A percentile compares a stretch with the other conserved stretches of the same genome.
These are phyloP conservation scores for Phalaenopsis equestris DNA, from an alignment of 106 monocot species.

Conservation along the genomic window DNA sequence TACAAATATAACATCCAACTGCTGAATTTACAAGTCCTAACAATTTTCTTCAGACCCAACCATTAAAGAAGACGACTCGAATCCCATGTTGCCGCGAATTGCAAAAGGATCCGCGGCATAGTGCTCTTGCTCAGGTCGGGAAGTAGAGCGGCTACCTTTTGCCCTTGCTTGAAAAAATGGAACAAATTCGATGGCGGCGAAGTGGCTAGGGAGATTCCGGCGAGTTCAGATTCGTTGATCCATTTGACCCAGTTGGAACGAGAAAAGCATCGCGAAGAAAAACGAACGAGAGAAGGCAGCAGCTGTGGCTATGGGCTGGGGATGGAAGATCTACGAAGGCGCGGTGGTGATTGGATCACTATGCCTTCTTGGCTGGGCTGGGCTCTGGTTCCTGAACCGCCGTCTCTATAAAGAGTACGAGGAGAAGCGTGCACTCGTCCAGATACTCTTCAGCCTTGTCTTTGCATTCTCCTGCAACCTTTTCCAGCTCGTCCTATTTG, in stretches of 20 bases:
- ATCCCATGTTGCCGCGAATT: no score
- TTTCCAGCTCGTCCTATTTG: conserved; percentile 95
- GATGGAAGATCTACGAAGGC: conserved; percentile 52
- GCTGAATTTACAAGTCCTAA: no score
- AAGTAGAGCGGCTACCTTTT: no score
- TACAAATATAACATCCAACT: no score
- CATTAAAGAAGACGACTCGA: no score
- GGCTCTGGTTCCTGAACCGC: conserved; percentile 93
- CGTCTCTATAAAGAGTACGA: conserved; percentile 96
- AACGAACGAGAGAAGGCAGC: background rate
- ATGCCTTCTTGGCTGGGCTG: conserved; percentile 73
- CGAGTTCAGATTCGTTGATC: background rate
- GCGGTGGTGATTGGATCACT: conserved; percentile 54
- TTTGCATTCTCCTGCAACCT: conserved; percentile 99
- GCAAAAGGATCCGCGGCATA: no score
- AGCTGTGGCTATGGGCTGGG: conserved; percentile 42
- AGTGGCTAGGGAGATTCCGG: background rate
- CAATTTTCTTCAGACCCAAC: no score
- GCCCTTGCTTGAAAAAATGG: no score
- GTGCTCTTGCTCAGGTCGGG: no score
- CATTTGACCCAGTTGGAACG: no score
- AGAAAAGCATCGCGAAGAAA: background rate
- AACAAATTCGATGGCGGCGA: background rate
- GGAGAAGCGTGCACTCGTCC: conserved; percentile 92
- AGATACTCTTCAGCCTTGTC: conserved; percentile 93